A percentile compares a stretch with the other conserved stretches of the same genome.
Evolutionary conservation across 2,329 filamentous ascomycete genomes (phyloP).

Genomic region (Onygenales sp.): DNA sequence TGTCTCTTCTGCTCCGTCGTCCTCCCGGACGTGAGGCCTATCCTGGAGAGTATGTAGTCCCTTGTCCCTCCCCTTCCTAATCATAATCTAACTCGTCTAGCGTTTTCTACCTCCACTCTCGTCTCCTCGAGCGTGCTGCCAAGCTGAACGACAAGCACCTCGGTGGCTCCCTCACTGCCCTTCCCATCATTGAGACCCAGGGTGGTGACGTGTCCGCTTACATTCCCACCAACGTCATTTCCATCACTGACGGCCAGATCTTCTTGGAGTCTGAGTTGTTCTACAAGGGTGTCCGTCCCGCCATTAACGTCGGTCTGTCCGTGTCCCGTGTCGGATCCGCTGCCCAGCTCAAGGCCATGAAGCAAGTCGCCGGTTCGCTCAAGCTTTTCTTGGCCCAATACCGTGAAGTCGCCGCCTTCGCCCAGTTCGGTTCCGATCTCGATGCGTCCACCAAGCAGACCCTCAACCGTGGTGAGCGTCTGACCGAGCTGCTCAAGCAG

Average conservation of each 20-base stretch:
- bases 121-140: constrained; percentile 97
- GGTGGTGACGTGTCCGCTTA: constrained; percentile 99
- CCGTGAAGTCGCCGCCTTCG: constrained; percentile 99
- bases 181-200: constrained; percentile 98
- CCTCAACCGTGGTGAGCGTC: constrained; percentile 93
- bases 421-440: constrained; percentile 99
- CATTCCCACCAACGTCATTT: constrained; percentile 99
- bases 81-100: constrained; percentile 22
- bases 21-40: constrained; percentile 98
- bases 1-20: constrained; percentile 95
- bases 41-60: constrained; percentile 64
- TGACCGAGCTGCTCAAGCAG: constrained; percentile 98
- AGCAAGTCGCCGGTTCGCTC: constrained; percentile 98
- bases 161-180: constrained; percentile 91
- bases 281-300: constrained; percentile 99
- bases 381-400: constrained; percentile 99
- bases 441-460: constrained; percentile 99
- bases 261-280: constrained; percentile 99
- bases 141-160: constrained; percentile 97
- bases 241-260: constrained; percentile 98
- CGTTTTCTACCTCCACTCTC: constrained; percentile 98
- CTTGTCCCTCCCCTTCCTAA: constrained; percentile 2
- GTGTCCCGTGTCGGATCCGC: constrained; percentile 99
- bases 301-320: constrained; percentile 99
- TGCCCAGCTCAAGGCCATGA: constrained; percentile 99